These are phyloP conservation scores for Cetradonia linearis DNA, from an alignment of 495 filamentous ascomycete genomes.

Conservation along the genomic window DNA sequence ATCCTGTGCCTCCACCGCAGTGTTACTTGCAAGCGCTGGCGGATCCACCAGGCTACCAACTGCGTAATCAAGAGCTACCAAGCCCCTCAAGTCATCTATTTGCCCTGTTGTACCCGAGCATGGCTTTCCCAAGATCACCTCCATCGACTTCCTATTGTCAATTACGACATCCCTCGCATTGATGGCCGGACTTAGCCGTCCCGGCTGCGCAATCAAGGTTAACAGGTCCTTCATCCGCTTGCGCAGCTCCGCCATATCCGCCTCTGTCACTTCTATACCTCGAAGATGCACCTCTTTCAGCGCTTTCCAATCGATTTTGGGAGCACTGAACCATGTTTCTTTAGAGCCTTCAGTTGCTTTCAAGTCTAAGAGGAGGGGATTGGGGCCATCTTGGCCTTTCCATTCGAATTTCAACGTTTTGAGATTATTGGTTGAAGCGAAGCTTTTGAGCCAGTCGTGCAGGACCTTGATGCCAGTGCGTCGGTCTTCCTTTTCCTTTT, in stretches of 20 bases:
- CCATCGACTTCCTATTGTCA: background rate
- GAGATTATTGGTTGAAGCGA: conserved; percentile 4
- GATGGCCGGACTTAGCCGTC: background rate
- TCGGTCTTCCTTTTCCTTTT: background rate
- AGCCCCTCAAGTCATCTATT: background rate
- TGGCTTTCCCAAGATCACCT: background rate
- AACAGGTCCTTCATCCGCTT: background rate
- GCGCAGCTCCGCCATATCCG: conserved; percentile 8
- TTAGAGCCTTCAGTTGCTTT: background rate
- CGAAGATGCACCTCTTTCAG: conserved; percentile 12
- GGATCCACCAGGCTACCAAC: background rate
- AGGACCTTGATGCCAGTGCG: conserved; percentile 16
- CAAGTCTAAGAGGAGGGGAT: conserved; percentile 12
- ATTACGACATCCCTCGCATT: background rate
- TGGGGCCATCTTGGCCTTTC: background rate
- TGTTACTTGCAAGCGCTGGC: background rate
- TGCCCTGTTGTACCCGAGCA: background rate
- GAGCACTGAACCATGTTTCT: conserved; percentile 17
- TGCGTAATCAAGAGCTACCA: background rate
- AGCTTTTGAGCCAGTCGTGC: conserved; percentile 16
- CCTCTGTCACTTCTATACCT: conserved; percentile 5
- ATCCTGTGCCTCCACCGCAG: background rate
- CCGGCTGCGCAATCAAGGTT: background rate
- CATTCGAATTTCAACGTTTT: conserved; percentile 14
- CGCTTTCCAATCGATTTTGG: conserved; percentile 3